Evolutionary conservation across 306 rosid species (phyloP).

Genomic region (Acacia crassicarpa): DNA sequence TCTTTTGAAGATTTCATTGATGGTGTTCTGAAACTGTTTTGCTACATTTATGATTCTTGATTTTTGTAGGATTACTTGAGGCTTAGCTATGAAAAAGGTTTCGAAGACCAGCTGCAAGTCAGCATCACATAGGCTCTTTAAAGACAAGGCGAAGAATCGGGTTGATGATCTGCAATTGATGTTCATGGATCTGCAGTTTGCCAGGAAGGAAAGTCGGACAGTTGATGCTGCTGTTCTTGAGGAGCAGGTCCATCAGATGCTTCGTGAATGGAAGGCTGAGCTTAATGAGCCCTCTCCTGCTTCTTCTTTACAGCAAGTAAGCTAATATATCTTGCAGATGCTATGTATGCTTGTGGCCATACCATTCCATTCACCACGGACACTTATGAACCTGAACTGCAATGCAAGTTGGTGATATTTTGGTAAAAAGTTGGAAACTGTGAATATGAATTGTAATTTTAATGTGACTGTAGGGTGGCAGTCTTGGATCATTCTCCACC

Average conservation of each 20-base stretch:
- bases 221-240: constrained; percentile 78
- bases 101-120: constrained; percentile 94
- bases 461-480: constrained; percentile 75
- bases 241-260: constrained; percentile 99
- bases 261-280: constrained; percentile 98
- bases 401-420: constrained; percentile 19
- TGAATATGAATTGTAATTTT: constrained; percentile 49
- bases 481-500: constrained; percentile 94
- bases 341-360: constrained; percentile 12
- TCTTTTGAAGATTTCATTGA: constrained; percentile 14
- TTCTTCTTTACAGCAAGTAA: constrained; percentile 94
- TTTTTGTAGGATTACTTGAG: constrained; percentile 33
- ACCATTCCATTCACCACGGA: constrained; percentile 30
- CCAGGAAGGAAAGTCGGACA: constrained; percentile 95
- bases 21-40: constrained; percentile 29
- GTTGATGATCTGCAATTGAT: constrained; percentile 90
- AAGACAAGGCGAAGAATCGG: constrained; percentile 97
- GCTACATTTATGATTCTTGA: constrained; percentile 42
- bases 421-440: not conserved
- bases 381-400: constrained; percentile 20
- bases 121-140: constrained; percentile 80
- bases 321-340: constrained; percentile 30
- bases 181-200: constrained; percentile 87
- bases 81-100: constrained; percentile 75
- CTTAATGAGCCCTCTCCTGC: constrained; percentile 96